Evolutionary conservation across 345 rosid genomes (phyloP), one percentile per base, ranked within the genome.

Genomic region (Moringa oleifera): DNA sequence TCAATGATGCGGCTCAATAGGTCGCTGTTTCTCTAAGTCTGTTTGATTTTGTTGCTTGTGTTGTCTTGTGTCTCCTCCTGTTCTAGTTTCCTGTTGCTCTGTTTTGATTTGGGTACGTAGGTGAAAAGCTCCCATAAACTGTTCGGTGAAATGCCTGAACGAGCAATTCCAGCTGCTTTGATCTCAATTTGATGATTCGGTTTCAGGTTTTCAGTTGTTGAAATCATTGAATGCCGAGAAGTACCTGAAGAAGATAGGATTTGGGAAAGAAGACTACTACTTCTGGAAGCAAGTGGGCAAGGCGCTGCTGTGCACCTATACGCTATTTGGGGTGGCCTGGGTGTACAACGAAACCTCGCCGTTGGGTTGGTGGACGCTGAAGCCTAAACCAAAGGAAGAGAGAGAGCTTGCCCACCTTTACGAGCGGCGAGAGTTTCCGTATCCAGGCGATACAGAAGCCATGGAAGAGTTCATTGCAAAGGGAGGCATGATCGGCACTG

Each of bases 301-400:
- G 86, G 83, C 91, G 20, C 67, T 94, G 69, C 68, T 88, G 3
- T 82, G 85, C 79, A 82, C 89, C 12, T 94, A 91, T 81, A 62
- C 93, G 19, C 45, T 94, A 45, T 71, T 77, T 20, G 97, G 97
- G 33, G 59, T 60, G 4, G 89, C 80, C 0, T 88, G 97, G 96
- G 25, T 86, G 18, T 90, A 79, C 80, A 85, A 86, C 33, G 91
- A 88, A 70, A 88, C 91, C 0, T 90, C 97, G 7, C 91, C 97
- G 0, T 78, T 90, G 2, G 95, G 97, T 18, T 94, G 95, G 96
- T 90, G 96, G 95, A 86, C 91, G 16, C 65, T 90, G 73, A 90
- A 80, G 85, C 95, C 96, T 0, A 79, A 75, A 68, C 92, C 92
- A 18, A 90, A 85, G 77, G 97, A 90, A 66, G 97, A 88, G 74